Evolutionary conservation across 345 rosid species (phyloP).

Genomic region (Chamaenerion angustifolium): DNA sequence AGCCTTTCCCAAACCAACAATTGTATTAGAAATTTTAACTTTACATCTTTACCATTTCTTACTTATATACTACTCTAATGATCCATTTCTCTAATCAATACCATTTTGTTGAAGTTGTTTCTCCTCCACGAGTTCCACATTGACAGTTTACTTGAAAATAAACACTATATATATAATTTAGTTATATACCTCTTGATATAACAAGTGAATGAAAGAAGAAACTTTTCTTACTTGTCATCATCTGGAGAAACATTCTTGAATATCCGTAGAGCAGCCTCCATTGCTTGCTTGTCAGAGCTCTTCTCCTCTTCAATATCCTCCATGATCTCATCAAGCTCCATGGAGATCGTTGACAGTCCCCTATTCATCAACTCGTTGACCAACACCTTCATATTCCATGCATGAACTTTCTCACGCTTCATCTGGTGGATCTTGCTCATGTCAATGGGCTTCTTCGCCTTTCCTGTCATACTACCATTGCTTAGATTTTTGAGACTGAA

Average conservation of each 20-base stretch:
- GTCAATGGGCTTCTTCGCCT: constrained; percentile 26
- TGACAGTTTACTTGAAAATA: too few relatives aligned
- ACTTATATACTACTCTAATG: too few relatives aligned
- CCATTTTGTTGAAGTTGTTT: too few relatives aligned
- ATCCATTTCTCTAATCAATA: too few relatives aligned
- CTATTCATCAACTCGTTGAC: constrained; percentile 26
- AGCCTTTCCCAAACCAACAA: too few relatives aligned
- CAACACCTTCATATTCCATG: constrained; percentile 42
- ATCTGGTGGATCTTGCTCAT: too few relatives aligned
- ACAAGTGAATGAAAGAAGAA: too few relatives aligned
- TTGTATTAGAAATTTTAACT: too few relatives aligned
- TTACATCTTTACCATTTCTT: too few relatives aligned
- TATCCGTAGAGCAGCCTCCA: constrained; percentile 28
- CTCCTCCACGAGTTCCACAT: too few relatives aligned
- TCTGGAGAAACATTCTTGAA: constrained; percentile 40
- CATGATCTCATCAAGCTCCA: constrained; percentile 29
- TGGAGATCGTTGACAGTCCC: constrained; percentile 37
- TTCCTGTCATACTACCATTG: constrained; percentile 18
- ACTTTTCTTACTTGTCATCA: constrained; percentile 27
- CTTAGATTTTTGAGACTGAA: not conserved
- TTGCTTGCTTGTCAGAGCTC: constrained; percentile 49
- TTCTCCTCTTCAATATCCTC: constrained; percentile 9
- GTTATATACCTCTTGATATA: too few relatives aligned
- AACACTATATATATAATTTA: too few relatives aligned
- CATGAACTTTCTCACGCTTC: constrained; percentile 17